Evolutionary conservation across 1,284 basidiomycete genomes (phyloP), one percentile per base, ranked within the genome.

Genomic region (Golubevia sp.): DNA sequence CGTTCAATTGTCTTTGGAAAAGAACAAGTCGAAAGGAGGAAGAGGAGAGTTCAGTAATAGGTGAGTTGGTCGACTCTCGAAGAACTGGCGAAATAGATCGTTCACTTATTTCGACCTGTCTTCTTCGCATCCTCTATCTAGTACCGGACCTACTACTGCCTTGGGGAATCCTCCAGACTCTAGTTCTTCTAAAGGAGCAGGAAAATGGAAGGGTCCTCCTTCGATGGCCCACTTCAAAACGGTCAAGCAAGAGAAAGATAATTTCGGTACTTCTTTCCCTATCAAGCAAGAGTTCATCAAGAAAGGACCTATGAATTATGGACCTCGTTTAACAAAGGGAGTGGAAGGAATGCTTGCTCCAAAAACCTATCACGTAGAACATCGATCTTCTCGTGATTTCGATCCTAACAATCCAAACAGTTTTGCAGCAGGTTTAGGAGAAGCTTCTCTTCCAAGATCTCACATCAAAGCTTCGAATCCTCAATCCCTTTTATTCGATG

Each of bases 401-500:
- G 38, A 61, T 1, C 62, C 70, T 1, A 62, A 52, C 18, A 68
- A 58, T 48, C 57, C 69, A 55, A 62, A 59, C 25, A 61, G 63
- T 18, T 62, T 60, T 4, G 58, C 49, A 27, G 70, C 58, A 21
- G 60, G 26, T 20, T 58, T 69, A 3, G 67, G 57, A 15, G 67
- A 71, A 23, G 70, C 34, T 24, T 27, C 7, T 27, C 55, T n/a
- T 27, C 50, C 2, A 18, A 52, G 63, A 51, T 1, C 56, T 21
- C 0, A 62, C 25, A 54, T 61, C n/a, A 53, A 63, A 1, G 27
- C 67, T 0, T 65, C 70, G 0, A 64, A 74, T 50, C 66, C 66
- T n/a, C 49, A 55, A 4, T 66, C 59, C 15, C 63, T 62, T 61
- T 66, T 63, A 27, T 74, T 71, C 61, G 63, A 67, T 56, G 57